Base-by-base conservation (phyloP, 2,329 filamentous ascomycete species). In the Talaromyces pinophilus region DNA sequence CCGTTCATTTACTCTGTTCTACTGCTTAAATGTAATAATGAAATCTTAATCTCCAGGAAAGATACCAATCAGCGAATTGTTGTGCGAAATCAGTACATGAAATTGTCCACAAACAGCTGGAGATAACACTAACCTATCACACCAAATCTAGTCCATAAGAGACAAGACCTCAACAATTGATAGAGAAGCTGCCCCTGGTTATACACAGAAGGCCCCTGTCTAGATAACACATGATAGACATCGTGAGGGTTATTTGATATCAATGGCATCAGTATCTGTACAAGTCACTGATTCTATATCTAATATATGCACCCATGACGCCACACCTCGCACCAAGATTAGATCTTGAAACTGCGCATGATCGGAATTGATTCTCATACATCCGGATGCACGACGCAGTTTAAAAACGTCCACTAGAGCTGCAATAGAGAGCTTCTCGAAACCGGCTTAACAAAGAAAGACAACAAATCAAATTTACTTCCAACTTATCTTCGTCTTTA, bases 371-470 rank as follows among this genome's bases (percentile, higher is more conserved):
- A 11, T 22, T 40, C 2, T 25, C 33, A 38, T 38, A 25, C 30
- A 57, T 57, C 54, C 54, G 54, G 33, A 40, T 40, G 54, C 54
- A 38, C 25, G 11, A 40, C 0, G 33, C 54, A 57, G n/a, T n/a
- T 55, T n/a, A 22, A 19, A 38, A 55, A 55, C 28, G 52, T 40
- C 19, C 33, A 57, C 33, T 57, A 57, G 54, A 57, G 33, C 54
- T 57, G 54, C 54, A 57, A 40, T 25, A 38, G 54, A 57, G 15
- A 40, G 19, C 54, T 57, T 57, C 54, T 57, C 33, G 33, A 57
- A 57, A 15, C n/a, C 19, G 11, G 33, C n/a, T 2, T 19, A 38
- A n/a, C 11, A 15, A 38, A 22, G n/a, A 40, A 38, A n/a, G 13
- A 33, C 15, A 22, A 6, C 54, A 25, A 38, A 40, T 57, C 54